phyloP scores from a whole-genome alignment of 2,329 filamentous ascomycete genomes.

The Elsinoe batatas region DNA sequence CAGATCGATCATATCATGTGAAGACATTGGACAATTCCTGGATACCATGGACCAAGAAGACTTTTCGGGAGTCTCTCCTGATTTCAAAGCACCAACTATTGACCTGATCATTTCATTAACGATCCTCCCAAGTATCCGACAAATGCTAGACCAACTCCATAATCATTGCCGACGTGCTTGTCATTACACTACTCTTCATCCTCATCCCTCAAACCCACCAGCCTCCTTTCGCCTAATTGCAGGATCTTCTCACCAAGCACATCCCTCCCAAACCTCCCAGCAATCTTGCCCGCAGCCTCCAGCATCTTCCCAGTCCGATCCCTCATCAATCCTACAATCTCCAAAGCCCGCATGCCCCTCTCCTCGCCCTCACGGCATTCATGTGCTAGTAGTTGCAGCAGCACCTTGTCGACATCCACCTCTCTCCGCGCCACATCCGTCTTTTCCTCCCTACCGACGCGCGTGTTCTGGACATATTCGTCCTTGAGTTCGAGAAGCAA shows the following conservation, averaged over 20 bases:
- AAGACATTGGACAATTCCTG: too few relatives aligned
- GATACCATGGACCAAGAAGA: too few relatives aligned
- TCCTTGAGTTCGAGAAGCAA: conserved; percentile 63
- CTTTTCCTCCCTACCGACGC: conserved; percentile 55
- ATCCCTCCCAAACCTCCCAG: conserved; percentile 68
- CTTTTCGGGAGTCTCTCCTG: too few relatives aligned
- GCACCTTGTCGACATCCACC: conserved; percentile 77
- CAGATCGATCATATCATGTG: too few relatives aligned
- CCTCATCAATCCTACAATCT: conserved; percentile 76
- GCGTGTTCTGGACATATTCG: conserved; percentile 62
- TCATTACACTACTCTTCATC: conserved; percentile 24
- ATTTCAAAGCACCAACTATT: too few relatives aligned
- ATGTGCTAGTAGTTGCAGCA: conserved; percentile 77
- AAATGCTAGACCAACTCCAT: too few relatives aligned
- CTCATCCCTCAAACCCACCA: conserved; percentile 52
- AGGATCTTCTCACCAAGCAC: conserved; percentile 85
- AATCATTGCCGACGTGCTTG: too few relatives aligned
- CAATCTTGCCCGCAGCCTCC: conserved; percentile 82
- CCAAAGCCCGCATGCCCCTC: conserved; percentile 84
- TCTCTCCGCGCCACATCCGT: conserved; percentile 60
- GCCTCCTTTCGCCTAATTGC: conserved; percentile 64
- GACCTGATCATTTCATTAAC: too few relatives aligned
- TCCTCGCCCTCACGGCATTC: conserved; percentile 93
- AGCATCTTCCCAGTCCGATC: conserved; percentile 82
- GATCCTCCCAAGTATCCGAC: too few relatives aligned